Evolutionary conservation across 192 early-diverging fungal genomes (phyloP).

Genomic region (Umbelopsis sp.): DNA sequence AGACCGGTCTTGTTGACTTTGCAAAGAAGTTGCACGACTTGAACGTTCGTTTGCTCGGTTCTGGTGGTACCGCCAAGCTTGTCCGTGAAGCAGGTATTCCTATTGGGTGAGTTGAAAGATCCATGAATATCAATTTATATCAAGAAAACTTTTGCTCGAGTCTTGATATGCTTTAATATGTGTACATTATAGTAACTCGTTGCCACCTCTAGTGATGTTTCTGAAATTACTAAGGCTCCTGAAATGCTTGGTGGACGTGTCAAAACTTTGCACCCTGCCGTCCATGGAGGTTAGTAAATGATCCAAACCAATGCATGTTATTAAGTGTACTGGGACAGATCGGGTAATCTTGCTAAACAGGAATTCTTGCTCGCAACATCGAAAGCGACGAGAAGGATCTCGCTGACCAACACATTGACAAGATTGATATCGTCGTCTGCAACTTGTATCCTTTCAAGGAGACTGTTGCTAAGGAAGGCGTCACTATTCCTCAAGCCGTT

Average conservation of each 20-base stretch:
- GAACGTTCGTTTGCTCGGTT: conserved; percentile 85
- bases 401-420: conserved; percentile 80
- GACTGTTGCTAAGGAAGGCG: conserved; percentile 84
- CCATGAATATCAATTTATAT: not conserved
- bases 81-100: conserved; percentile 88
- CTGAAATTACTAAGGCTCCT: conserved; percentile 96
- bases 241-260: conserved; percentile 99
- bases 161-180: not conserved
- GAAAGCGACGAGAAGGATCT: conserved; percentile 87
- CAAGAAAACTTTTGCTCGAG: not conserved
- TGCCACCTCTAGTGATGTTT: conserved; percentile 76
- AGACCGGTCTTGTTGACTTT: conserved; percentile 90
- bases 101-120: conserved; percentile 64
- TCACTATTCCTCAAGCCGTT: conserved; percentile 92
- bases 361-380: conserved; percentile 89
- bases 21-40: conserved; percentile 78
- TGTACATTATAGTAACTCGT: not conserved
- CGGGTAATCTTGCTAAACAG: conserved; percentile 23
- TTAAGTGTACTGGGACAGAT: conserved; percentile 4
- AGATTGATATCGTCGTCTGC: conserved; percentile 95
- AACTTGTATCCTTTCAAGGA: conserved; percentile 99
- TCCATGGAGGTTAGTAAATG: conserved; percentile 79
- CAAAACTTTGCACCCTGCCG: conserved; percentile 98
- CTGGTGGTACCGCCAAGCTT: conserved; percentile 92
- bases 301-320: not conserved